A percentile compares a stretch with the other conserved stretches of the same genome.
These are phyloP conservation scores for Alternaria novae-zelandiae DNA, from an alignment of 2,329 filamentous ascomycete species.

Conservation along the genomic window DNA sequence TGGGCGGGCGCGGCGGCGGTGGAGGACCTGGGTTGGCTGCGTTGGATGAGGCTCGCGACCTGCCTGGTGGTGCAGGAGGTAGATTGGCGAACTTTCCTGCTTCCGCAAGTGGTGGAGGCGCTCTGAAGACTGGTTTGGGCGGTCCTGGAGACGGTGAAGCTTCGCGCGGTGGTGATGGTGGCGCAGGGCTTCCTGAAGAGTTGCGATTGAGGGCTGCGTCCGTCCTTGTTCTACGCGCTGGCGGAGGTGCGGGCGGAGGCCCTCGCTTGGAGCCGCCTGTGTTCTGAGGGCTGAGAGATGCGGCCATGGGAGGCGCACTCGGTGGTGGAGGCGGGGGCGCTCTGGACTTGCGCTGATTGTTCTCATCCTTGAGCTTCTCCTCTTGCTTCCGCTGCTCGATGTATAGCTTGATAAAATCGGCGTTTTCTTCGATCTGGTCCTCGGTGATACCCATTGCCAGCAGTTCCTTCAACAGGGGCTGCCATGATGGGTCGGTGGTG, in stretches of 20 bases:
- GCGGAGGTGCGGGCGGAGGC: slow-evolving; percentile 66
- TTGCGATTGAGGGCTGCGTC: slow-evolving; percentile 51
- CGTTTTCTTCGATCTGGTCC: slow-evolving; percentile 70
- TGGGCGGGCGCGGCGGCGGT: slow-evolving; percentile 65
- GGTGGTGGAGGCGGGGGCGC: slow-evolving; percentile 70
- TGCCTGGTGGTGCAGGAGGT: slow-evolving; percentile 54
- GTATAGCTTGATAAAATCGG: slow-evolving; percentile 72
- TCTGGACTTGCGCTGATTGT: slow-evolving; percentile 57
- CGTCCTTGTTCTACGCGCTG: slow-evolving; percentile 53
- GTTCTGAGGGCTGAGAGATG: slow-evolving; percentile 65
- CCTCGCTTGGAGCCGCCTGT: slow-evolving; percentile 68
- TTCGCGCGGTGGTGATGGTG: slow-evolving; percentile 70
- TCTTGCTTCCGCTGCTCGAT: slow-evolving; percentile 68
- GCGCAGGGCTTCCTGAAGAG: slow-evolving; percentile 62
- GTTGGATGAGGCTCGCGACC: slow-evolving; percentile 58
- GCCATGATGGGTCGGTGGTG: slow-evolving; percentile 66
- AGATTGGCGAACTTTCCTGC: slow-evolving; percentile 80
- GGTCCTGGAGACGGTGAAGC: slow-evolving; percentile 69
- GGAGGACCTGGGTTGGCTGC: slow-evolving; percentile 65
- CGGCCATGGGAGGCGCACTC: slow-evolving; percentile 49
- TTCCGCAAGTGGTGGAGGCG: slow-evolving; percentile 86
- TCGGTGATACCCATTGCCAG: slow-evolving; percentile 71
- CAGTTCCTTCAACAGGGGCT: slow-evolving; percentile 66
- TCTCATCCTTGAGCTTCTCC: slow-evolving; percentile 53
- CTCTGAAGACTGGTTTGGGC: slow-evolving; percentile 74